Conservation (phyloP, 129 eudicot genomes). For the Erigeron canadensis region DNA sequence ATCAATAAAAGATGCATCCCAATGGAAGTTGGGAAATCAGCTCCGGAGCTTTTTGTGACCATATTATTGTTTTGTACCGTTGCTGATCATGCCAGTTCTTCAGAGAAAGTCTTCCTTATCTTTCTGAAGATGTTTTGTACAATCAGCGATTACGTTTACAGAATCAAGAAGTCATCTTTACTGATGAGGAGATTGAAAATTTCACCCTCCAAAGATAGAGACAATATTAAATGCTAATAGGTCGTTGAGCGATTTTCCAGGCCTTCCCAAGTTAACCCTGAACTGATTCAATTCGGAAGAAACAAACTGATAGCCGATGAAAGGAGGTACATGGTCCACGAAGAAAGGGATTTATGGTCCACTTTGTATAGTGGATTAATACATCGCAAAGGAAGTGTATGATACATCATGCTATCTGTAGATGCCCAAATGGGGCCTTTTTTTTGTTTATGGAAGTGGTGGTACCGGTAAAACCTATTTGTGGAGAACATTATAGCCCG, state of each 20-base stretch:
- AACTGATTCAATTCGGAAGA: not conserved
- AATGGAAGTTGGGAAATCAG: not conserved
- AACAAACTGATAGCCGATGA: not conserved
- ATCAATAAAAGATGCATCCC: not conserved
- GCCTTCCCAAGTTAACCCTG: not conserved
- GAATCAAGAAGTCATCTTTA: not conserved
- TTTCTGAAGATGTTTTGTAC: not conserved
- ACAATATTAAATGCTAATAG: not conserved
- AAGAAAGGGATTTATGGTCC: not conserved
- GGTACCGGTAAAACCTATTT: not conserved
- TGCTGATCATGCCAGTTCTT: not conserved
- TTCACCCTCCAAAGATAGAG: not conserved
- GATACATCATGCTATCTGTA: not conserved
- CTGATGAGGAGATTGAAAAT: not conserved
- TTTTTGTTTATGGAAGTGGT: not conserved
- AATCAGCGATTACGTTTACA: not conserved
- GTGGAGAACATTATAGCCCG: not conserved
- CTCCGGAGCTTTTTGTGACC: not conserved
- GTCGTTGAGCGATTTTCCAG: not conserved
- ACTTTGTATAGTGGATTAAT: not conserved
- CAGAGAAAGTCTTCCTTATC: not conserved
- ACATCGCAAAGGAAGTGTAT: not conserved
- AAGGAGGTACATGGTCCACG: not conserved
- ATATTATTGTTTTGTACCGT: not conserved
- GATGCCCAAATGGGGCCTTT: not conserved